phyloP scores from a whole-genome alignment of 2,329 filamentous ascomycete species.

The Aspergillus pseudotamarii region DNA sequence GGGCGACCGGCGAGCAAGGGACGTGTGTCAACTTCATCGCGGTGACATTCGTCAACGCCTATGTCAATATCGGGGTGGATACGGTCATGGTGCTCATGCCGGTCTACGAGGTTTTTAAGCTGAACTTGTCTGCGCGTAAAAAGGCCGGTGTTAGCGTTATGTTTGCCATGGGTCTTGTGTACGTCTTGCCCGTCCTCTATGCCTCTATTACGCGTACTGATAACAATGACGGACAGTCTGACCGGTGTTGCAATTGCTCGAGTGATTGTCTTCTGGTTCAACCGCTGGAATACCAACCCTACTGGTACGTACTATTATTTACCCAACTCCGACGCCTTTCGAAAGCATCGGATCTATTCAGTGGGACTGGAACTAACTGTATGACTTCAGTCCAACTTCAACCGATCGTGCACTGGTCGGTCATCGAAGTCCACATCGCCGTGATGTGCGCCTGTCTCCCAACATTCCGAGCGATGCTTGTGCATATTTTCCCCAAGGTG shows the following conservation, averaged over 20 bases:
- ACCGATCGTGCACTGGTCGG: conserved; percentile 31
- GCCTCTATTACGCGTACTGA: neutral
- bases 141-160: conserved; percentile 22
- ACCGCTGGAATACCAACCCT: conserved; percentile 25
- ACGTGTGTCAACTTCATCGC: conserved; percentile 25
- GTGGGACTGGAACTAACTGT: neutral
- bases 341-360: too few species aligned
- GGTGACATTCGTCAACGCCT: conserved; percentile 19
- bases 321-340: too few species aligned
- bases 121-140: conserved; percentile 22
- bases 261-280: conserved; percentile 29
- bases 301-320: conserved; percentile 9
- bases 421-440: conserved; percentile 31
- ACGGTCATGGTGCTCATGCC: conserved; percentile 24
- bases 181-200: neutral
- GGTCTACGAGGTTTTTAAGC: conserved; percentile 24
- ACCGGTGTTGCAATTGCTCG: conserved; percentile 30
- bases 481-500: conserved; percentile 22
- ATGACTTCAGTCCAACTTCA: conserved; percentile 19
- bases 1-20: conserved; percentile 16
- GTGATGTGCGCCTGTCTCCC: conserved; percentile 32
- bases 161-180: conserved; percentile 25
- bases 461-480: conserved; percentile 26
- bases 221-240: conserved; percentile 13
- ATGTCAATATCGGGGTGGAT: conserved; percentile 26